Conservation (phyloP, 169 alveolate genomes). For the Cyclospora cayetanensis region DNA sequence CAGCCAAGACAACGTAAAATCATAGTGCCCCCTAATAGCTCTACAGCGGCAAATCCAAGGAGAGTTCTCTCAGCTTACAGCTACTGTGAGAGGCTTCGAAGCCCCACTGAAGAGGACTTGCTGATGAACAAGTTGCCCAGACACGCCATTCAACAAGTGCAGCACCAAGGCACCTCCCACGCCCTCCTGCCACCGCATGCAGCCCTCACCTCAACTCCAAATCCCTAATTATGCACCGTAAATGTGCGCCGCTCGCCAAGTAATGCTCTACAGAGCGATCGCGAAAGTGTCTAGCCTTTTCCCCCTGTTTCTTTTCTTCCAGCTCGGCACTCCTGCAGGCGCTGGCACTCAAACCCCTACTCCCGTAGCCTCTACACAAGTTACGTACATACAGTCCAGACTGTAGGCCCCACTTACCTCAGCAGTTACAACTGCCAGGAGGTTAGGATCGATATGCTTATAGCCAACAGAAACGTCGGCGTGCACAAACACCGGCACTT, state of each 20-base stretch:
- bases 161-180: slow-evolving; percentile 3
- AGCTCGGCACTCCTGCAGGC: no score
- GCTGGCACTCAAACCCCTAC: no score
- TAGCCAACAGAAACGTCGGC: slow-evolving; percentile 76
- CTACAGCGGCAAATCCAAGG: no score
- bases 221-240: no score
- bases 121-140: slow-evolving; percentile 1
- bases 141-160: slow-evolving; percentile 6
- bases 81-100: slow-evolving; percentile 3
- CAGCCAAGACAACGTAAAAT: no score
- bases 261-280: no score
- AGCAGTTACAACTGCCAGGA: slow-evolving; percentile 67
- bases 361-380: no score
- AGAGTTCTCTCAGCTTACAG: no score
- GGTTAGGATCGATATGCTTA: slow-evolving; percentile 77
- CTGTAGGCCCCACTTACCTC: not conserved
- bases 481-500: slow-evolving; percentile 77
- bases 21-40: no score
- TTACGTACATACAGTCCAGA: not conserved
- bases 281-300: no score
- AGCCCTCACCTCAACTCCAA: not conserved
- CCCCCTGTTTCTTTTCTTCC: no score
- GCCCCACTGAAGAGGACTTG: slow-evolving; percentile 20
- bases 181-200: not conserved
- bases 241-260: no score